These are phyloP conservation scores for Lasiodiplodia gonubiensis DNA, from an alignment of 2,329 filamentous ascomycete genomes.

Conservation along the genomic window DNA sequence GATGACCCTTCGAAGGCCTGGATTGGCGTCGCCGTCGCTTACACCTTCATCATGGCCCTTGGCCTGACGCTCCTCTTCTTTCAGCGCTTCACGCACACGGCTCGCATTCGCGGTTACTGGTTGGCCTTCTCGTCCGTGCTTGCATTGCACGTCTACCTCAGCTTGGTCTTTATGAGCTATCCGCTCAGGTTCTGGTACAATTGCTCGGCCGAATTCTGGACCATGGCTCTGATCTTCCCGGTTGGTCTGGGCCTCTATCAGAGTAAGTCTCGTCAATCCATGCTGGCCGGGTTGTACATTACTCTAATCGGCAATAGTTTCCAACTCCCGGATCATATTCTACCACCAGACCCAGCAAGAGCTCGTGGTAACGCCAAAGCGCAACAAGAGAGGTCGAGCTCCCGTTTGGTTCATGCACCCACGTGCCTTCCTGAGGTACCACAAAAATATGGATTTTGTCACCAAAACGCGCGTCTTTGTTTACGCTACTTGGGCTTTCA, in stretches of 20 bases:
- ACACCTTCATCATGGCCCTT: constrained; percentile 7
- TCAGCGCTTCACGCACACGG: constrained; percentile 16
- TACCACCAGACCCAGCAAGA: constrained; percentile 22
- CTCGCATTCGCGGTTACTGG: constrained; percentile 23
- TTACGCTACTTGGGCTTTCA: not conserved
- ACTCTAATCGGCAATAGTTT: constrained; percentile 7
- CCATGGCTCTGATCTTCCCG: constrained; percentile 24
- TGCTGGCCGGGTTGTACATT: too few relatives aligned
- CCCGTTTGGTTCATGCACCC: constrained; percentile 6
- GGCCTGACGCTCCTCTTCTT: constrained; percentile 4
- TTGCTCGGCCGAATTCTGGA: constrained; percentile 25
- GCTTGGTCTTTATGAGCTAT: constrained; percentile 9
- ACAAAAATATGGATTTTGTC: constrained; percentile 11
- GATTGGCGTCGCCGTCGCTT: constrained; percentile 17
- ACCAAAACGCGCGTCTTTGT: constrained; percentile 1
- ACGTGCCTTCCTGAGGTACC: not conserved
- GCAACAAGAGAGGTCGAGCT: not conserved
- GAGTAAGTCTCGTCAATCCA: not conserved
- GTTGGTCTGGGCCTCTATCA: constrained; percentile 18
- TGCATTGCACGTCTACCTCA: constrained; percentile 18
- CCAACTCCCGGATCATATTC: constrained; percentile 23
- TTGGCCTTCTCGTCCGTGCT: not conserved
- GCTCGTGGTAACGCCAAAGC: not conserved
- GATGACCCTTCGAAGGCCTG: constrained; percentile 13
- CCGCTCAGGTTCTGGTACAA: constrained; percentile 27